Evolutionary conservation across 176 grass and related monocot genomes (phyloP), one percentile per base, ranked within the genome.

Genomic region (Ampelocalamus luodianensis): DNA sequence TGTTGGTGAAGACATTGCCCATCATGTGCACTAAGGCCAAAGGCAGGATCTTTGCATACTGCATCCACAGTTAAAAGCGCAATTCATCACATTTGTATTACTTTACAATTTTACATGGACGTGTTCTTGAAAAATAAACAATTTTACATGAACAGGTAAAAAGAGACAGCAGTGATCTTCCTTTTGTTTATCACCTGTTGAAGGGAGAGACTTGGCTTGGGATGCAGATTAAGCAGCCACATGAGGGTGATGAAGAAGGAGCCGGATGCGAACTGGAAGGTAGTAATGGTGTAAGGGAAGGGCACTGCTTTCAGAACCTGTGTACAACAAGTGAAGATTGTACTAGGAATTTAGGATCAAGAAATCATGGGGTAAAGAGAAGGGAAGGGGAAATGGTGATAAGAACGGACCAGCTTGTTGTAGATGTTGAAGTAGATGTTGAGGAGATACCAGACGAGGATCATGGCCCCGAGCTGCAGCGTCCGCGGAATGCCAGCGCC

Each of bases 361-460:
- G 9, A 16, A 83, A 53, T 56, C 56, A 14, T 22, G 56, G 4
- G 40, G 36, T 12, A 62, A 36, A 40, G 15, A 5, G 8, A n/a
- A 48, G 8, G 32, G 26, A 66, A n/a, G 12, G 38, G 34, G 37
- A 15, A 10, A 59, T 44, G 5, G 8, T 49, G 74, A 61, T n/a
- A 43, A 66, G 24, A 27, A 45, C 58, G 7, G 18, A 94, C 92
- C 90, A 92, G 82, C 67, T 94, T 94, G 82, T 94, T 94, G 81
- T 65, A 90, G 89, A 94, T 92, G 82, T 92, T 94, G 87, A 94
- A 94, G 84, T 88, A 94, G 68, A 94, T 92, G 90, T 94, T 94
- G 87, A 94, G 88, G 37, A 88, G 58, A 73, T 90, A 92, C 92
- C 92, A 94, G 72, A 87, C 86, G 67, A 91, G 79, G 77, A 94